Conservation (phyloP, 352 stramenopile species). For the Phytophthora pluvialis region DNA sequence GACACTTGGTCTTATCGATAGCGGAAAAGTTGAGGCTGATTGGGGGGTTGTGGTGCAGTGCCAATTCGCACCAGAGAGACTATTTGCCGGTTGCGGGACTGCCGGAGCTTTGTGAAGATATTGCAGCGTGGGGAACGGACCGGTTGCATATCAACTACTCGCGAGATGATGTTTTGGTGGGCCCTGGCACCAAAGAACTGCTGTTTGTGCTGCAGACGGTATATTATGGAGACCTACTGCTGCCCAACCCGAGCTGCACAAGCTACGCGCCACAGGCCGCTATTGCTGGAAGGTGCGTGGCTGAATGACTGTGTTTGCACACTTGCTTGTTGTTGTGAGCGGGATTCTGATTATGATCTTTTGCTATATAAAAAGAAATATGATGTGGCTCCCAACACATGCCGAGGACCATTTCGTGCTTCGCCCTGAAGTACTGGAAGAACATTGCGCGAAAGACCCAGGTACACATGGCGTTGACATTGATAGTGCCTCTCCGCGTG, state of each 20-base stretch:
- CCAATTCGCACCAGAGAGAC: conserved; percentile 82
- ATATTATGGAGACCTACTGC: conserved; percentile 86
- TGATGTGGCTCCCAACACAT: conserved; percentile 88
- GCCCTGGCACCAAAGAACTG: conserved; percentile 89
- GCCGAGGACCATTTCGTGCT: conserved; percentile 84
- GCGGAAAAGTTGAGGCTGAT: neutral
- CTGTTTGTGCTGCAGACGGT: conserved; percentile 90
- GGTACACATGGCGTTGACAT: conserved; percentile 35
- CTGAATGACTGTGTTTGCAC: neutral
- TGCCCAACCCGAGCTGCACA: conserved; percentile 87
- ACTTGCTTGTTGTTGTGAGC: neutral
- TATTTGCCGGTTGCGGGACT: conserved; percentile 85
- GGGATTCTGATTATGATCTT: neutral
- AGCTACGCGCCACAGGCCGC: conserved; percentile 87
- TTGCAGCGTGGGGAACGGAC: conserved; percentile 71
- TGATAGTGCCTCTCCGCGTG: neutral
- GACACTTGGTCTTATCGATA: neutral
- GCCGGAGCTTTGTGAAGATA: conserved; percentile 76
- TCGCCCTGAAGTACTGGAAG: conserved; percentile 81
- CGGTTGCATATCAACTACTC: conserved; percentile 68
- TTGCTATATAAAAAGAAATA: conserved; percentile 55
- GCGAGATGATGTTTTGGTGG: conserved; percentile 82
- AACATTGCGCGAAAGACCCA: conserved; percentile 79
- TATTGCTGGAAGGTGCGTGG: conserved; percentile 77
- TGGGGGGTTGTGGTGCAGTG: conserved; percentile 34